A percentile compares a stretch with the other conserved stretches of the same genome.
Evolutionary conservation across 2,329 filamentous ascomycete species (phyloP).

Genomic region (Lachnellula arida): DNA sequence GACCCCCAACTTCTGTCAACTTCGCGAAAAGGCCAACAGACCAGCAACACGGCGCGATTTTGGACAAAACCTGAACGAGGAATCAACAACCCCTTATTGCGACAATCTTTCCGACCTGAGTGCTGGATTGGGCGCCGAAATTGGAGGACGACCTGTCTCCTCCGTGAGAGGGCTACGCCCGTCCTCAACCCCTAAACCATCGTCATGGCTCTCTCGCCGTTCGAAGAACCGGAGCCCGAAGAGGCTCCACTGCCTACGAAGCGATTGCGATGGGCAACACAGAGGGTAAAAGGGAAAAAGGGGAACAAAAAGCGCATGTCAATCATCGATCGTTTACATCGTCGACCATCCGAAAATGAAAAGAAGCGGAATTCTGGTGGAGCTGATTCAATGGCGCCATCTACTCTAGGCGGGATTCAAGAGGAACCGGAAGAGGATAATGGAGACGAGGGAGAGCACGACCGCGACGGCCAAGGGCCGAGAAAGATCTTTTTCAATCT

Average conservation of each 20-base stretch:
- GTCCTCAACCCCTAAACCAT: conserved; percentile 12
- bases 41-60: neutral
- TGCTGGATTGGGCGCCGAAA: neutral
- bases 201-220: conserved; percentile 17
- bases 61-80: neutral
- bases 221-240: conserved; percentile 30
- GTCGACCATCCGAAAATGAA: conserved; percentile 54
- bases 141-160: conserved; percentile 14
- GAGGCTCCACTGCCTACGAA: conserved; percentile 59
- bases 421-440: conserved; percentile 23
- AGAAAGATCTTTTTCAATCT: conserved; percentile 80
- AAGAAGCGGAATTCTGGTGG: conserved; percentile 57
- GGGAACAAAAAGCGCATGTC: conserved; percentile 76
- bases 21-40: neutral
- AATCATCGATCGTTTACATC: conserved; percentile 71
- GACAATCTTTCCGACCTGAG: neutral
- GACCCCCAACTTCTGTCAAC: neutral
- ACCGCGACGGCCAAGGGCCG: conserved; percentile 35
- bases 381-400: conserved; percentile 32
- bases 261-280: conserved; percentile 93
- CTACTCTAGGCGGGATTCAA: conserved; percentile 27
- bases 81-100: neutral
- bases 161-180: conserved; percentile 20
- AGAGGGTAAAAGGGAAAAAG: conserved; percentile 71
- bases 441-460: conserved; percentile 33